Conservation (phyloP, 257 asterid species). For the Nicotiana undulata region DNA sequence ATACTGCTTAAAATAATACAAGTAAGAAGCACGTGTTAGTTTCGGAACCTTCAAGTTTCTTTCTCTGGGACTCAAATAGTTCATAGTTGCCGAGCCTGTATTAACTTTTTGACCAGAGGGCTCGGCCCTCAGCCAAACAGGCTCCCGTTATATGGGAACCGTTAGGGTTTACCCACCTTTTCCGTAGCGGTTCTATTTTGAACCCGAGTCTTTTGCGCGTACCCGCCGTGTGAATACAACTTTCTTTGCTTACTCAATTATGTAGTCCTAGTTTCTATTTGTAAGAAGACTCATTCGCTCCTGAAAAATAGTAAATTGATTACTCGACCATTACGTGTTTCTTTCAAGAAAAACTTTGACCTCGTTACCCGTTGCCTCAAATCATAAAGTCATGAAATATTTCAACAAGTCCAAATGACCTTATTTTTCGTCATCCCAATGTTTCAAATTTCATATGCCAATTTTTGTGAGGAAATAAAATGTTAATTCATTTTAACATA, state of each 20-base stretch:
- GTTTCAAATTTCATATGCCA: too few relatives aligned
- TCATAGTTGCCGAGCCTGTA: background rate
- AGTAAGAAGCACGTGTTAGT: background rate
- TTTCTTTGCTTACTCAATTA: background rate
- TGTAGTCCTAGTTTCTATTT: too few relatives aligned
- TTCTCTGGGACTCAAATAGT: background rate
- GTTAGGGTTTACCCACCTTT: background rate
- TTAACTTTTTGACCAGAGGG: background rate
- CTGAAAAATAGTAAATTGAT: too few relatives aligned
- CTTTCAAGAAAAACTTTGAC: too few relatives aligned
- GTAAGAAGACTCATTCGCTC: too few relatives aligned
- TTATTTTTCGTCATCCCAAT: too few relatives aligned
- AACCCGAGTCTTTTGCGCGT: background rate
- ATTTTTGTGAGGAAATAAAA: too few relatives aligned
- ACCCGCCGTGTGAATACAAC: background rate
- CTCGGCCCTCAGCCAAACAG: background rate
- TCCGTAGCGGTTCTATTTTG: background rate
- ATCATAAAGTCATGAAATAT: too few relatives aligned
- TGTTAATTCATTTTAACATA: too few relatives aligned
- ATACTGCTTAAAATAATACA: background rate
- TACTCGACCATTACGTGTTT: too few relatives aligned
- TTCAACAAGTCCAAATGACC: too few relatives aligned
- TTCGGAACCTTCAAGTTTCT: background rate
- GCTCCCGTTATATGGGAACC: background rate
- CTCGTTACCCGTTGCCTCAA: too few relatives aligned